Conservation (phyloP, 2,329 filamentous ascomycete species). For the Diplodia intermedia region DNA sequence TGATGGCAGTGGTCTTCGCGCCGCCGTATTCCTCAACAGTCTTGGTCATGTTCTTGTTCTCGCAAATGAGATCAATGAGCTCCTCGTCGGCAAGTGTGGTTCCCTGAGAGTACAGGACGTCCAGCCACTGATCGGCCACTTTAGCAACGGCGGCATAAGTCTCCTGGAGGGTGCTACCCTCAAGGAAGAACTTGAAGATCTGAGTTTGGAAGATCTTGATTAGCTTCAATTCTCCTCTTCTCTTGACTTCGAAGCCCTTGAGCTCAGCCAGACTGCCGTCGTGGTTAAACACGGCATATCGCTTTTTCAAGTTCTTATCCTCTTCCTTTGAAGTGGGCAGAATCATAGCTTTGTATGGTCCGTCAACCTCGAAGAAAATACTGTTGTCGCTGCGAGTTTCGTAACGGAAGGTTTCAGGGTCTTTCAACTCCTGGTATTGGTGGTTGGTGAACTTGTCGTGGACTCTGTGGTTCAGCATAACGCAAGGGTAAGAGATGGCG, state of each 20-base stretch:
- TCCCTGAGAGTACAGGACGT: constrained; percentile 89
- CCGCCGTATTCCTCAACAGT: constrained; percentile 93
- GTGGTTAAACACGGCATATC: constrained; percentile 98
- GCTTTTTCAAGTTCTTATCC: constrained; percentile 99
- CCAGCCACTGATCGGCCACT: constrained; percentile 94
- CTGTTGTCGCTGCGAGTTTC: constrained; percentile 98
- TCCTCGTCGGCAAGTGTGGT: constrained; percentile 93
- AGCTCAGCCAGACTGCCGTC: constrained; percentile 93
- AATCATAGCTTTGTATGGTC: constrained; percentile 97
- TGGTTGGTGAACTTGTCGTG: constrained; percentile 95
- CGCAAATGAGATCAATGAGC: constrained; percentile 98
- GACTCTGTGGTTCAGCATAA: constrained; percentile 98
- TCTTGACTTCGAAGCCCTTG: constrained; percentile 97
- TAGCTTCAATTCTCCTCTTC: constrained; percentile 95
- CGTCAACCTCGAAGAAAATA: constrained; percentile 99
- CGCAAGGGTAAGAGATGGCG: constrained; percentile 95
- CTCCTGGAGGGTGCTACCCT: constrained; percentile 84
- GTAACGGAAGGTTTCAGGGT: constrained; percentile 82
- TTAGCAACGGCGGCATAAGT: constrained; percentile 92
- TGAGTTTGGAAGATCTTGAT: constrained; percentile 99
- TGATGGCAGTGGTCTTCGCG: constrained; percentile 99
- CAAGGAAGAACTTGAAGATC: constrained; percentile 99
- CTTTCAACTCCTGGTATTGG: constrained; percentile 90
- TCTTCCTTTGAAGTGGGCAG: constrained; percentile 97
- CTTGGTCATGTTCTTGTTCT: constrained; percentile 98